These are phyloP conservation scores for Fusarium drepaniforme DNA, from an alignment of 2,329 filamentous ascomycete species.

Conservation along the genomic window DNA sequence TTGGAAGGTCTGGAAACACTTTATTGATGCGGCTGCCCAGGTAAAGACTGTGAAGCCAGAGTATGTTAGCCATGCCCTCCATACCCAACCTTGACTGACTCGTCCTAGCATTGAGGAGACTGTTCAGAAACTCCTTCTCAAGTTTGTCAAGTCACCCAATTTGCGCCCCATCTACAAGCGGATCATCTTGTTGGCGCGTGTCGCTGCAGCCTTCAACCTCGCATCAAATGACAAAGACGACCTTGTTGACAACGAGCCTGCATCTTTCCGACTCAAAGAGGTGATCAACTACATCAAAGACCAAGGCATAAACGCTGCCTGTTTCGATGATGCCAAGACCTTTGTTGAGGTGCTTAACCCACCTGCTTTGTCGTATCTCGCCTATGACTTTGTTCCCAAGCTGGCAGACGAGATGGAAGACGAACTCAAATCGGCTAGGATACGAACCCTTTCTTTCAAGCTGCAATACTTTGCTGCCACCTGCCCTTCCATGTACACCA, in stretches of 20 bases:
- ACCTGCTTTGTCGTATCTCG: conserved; percentile 55
- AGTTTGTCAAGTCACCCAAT: conserved; percentile 44
- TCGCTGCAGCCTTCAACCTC: conserved; percentile 54
- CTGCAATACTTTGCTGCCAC: conserved; percentile 60
- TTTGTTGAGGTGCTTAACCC: conserved; percentile 58
- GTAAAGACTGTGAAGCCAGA: conserved; percentile 47
- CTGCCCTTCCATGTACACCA: conserved; percentile 45
- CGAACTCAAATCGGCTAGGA: conserved; percentile 38
- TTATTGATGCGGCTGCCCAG: conserved; percentile 54
- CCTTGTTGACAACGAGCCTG: conserved; percentile 40
- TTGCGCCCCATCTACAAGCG: conserved; percentile 55
- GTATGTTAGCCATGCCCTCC: conserved; percentile 43
- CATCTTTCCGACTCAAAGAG: conserved; percentile 49
- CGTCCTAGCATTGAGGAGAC: conserved; percentile 40
- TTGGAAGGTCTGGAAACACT: conserved; percentile 54
- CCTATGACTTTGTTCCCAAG: conserved; percentile 51
- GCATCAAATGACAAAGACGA: conserved; percentile 46
- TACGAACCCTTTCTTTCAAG: conserved; percentile 55
- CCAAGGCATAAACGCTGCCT: conserved; percentile 52
- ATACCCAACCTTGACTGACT: conserved; percentile 14
- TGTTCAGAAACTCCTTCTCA: conserved; percentile 48
- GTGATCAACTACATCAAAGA: conserved; percentile 53
- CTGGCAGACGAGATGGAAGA: conserved; percentile 46
- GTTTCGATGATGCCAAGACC: conserved; percentile 61
- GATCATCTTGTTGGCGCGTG: conserved; percentile 54